Percentiles rank a stretch among this genome's conserved stretches.
Evolutionary conservation across 2,329 filamentous ascomycete species (phyloP).

Genomic region (Ophiostoma sp.): DNA sequence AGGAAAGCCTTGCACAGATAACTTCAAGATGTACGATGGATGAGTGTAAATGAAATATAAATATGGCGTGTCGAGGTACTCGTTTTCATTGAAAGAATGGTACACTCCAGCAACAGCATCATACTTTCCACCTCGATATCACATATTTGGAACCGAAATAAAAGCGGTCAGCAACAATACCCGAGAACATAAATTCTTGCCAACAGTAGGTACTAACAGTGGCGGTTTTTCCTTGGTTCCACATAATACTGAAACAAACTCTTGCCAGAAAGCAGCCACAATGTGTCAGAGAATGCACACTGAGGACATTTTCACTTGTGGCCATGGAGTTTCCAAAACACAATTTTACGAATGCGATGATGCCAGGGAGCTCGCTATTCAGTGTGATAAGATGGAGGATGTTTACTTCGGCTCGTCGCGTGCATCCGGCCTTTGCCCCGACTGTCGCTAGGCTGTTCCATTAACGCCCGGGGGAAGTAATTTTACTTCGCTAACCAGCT

Average conservation of each 20-base stretch:
- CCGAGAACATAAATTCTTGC: no score
- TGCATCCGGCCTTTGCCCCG: background rate
- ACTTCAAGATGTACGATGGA: background rate
- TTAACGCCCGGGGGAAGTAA: background rate
- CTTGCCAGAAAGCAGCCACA: background rate
- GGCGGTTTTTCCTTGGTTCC: background rate
- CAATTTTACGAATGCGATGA: background rate
- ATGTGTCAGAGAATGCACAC: background rate
- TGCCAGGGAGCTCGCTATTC: background rate
- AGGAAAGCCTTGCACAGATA: background rate
- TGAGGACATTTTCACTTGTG: background rate
- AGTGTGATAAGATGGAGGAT: background rate
- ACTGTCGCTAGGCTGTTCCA: background rate
- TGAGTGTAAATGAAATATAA: background rate
- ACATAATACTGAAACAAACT: background rate
- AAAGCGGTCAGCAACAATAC: no score
- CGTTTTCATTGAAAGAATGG: background rate
- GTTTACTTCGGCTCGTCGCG: background rate
- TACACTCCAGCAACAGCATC: background rate
- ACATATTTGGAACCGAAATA: no score
- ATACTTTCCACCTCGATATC: background rate
- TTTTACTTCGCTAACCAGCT: background rate
- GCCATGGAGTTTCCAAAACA: background rate
- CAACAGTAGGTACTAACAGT: no score
- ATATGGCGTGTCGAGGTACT: background rate